Evolutionary conservation across 2,329 filamentous ascomycete species (phyloP).

Genomic region (Bimuria novae-zelandiae): DNA sequence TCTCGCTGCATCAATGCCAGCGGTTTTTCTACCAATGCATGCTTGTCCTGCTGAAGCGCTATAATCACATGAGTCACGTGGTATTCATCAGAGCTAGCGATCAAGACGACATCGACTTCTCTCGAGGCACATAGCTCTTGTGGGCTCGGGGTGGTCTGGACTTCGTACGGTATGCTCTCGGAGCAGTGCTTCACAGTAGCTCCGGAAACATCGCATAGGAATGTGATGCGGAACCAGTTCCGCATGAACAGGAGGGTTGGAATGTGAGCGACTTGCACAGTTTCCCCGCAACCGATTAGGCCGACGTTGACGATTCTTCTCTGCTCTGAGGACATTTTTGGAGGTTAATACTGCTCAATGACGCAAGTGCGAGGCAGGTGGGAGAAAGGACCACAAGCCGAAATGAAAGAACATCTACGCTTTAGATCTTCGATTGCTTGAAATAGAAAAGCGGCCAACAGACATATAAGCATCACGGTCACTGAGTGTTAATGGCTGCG

Average conservation of each 20-base stretch:
- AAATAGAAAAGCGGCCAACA: too few species aligned
- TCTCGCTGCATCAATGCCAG: constrained; percentile 56
- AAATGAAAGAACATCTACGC: too few species aligned
- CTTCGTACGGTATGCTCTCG: constrained; percentile 34
- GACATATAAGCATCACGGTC: too few species aligned
- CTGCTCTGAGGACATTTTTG: not conserved
- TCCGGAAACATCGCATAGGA: constrained; percentile 59
- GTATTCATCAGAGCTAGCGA: constrained; percentile 59
- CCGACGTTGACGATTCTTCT: constrained; percentile 2
- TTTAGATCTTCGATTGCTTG: too few species aligned
- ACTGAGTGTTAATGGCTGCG: too few species aligned
- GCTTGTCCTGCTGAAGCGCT: constrained; percentile 60
- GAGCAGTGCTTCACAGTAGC: constrained; percentile 48
- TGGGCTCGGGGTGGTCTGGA: constrained; percentile 43
- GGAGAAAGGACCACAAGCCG: too few species aligned
- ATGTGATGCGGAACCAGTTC: constrained; percentile 52
- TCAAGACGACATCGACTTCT: constrained; percentile 59
- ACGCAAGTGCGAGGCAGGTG: too few species aligned
- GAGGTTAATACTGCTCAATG: too few species aligned
- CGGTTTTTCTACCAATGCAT: constrained; percentile 65
- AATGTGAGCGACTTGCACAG: constrained; percentile 60
- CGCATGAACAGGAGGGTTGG: constrained; percentile 50
- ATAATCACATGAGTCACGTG: constrained; percentile 59
- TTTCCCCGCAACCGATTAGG: constrained; percentile 33
- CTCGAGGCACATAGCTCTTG: constrained; percentile 50